These are phyloP conservation scores for Beauveria asiatica DNA, from an alignment of 2,329 filamentous ascomycete species.

Conservation along the genomic window DNA sequence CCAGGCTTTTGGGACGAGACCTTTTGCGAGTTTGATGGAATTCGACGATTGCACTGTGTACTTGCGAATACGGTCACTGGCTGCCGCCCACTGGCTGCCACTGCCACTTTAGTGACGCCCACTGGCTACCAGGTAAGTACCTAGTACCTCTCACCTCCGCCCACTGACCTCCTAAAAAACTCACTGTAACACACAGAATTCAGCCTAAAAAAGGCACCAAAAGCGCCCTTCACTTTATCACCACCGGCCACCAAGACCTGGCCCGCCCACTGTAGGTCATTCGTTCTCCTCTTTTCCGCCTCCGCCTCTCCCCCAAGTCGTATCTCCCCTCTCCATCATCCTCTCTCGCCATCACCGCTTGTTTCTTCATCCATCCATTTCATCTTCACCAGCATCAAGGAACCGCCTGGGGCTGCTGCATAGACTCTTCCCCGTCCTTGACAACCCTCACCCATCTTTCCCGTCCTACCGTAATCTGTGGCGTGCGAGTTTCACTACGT, in stretches of 20 bases:
- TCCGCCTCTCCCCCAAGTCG: constrained; percentile 8
- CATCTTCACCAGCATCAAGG: neutral
- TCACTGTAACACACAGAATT: no score
- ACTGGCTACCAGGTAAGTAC: no score
- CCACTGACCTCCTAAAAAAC: no score
- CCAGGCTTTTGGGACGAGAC: no score
- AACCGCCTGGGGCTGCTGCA: neutral
- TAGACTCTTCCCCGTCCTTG: neutral
- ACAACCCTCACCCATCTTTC: neutral
- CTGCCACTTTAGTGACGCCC: neutral
- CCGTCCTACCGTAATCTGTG: neutral
- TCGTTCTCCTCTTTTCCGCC: constrained; percentile 3
- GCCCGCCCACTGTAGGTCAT: neutral
- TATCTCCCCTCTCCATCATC: constrained; percentile 6
- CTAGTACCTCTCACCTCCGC: neutral
- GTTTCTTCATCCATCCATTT: constrained; percentile 1
- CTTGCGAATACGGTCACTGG: no score
- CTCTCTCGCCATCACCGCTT: constrained; percentile 4
- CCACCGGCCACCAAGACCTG: neutral
- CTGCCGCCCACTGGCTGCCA: neutral
- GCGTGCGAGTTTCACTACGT: neutral
- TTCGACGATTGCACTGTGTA: neutral
- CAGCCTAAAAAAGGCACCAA: neutral
- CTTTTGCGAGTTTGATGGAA: no score
- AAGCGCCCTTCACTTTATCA: neutral